phyloP scores from a whole-genome alignment of 2,329 filamentous ascomycete species.

The Pseudopithomyces chartarum region DNA sequence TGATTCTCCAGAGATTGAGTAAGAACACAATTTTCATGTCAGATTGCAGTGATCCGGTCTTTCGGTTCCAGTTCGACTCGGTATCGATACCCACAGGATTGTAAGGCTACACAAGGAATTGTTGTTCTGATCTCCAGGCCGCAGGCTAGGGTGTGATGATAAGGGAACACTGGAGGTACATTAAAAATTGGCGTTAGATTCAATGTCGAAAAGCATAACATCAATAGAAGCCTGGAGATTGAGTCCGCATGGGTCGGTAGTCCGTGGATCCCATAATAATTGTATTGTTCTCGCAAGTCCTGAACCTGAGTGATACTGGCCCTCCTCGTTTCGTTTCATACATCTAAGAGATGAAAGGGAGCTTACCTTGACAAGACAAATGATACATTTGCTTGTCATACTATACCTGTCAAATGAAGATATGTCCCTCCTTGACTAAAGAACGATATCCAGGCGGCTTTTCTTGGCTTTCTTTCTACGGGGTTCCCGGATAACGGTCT shows the following conservation, averaged over 20 bases:
- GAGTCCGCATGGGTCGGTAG: neutral
- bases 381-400: neutral
- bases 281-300: neutral
- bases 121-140: too few relatives aligned
- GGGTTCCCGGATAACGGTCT: too few relatives aligned
- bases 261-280: slow-evolving; percentile 5
- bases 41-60: neutral
- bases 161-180: neutral
- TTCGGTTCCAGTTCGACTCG: neutral
- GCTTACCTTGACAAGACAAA: neutral
- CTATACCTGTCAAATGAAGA: neutral
- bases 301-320: neutral
- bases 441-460: neutral
- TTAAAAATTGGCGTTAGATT: neutral
- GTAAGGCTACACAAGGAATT: neutral
- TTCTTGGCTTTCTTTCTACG: neutral
- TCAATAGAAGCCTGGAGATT: neutral
- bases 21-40: too few relatives aligned
- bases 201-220: neutral
- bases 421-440: neutral
- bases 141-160: too few relatives aligned
- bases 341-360: neutral
- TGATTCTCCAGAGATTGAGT: too few relatives aligned
- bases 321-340: neutral
- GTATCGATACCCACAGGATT: neutral